Conservation (phyloP, 345 rosid species). For the Brassica nigra region DNA sequence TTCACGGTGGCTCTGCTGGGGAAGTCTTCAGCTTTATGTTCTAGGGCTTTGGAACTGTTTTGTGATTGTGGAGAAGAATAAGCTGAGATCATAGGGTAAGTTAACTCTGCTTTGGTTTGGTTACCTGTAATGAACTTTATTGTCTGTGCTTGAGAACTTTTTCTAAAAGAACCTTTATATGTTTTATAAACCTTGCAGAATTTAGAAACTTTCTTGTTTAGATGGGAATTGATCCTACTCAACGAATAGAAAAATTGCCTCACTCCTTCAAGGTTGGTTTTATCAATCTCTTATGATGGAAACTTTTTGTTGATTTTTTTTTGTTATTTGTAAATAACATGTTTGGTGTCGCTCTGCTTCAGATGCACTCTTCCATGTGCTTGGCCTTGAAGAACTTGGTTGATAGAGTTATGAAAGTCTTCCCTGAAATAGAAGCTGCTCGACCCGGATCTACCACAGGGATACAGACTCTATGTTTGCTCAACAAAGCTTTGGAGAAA, state of each 20-base stretch:
- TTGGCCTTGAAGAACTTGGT: not conserved
- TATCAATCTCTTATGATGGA: not conserved
- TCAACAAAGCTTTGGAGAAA: not conserved
- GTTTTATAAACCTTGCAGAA: not conserved
- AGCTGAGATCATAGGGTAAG: not conserved
- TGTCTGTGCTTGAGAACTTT: not conserved
- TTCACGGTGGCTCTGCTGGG: not conserved
- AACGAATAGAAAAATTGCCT: not conserved
- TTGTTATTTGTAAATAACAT: not conserved
- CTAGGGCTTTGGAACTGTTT: not conserved
- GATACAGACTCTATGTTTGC: not conserved
- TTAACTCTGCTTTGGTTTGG: not conserved
- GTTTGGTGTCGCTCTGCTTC: not conserved
- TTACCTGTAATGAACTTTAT: not conserved
- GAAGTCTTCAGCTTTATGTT: not conserved
- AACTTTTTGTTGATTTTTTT: not conserved
- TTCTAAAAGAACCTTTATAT: not conserved
- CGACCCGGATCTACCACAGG: not conserved
- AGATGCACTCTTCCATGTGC: not conserved
- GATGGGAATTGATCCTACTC: not conserved
- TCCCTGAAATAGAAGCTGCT: not conserved
- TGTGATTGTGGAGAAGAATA: not conserved
- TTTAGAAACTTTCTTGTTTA: conserved; percentile 1
- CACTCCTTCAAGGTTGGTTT: not conserved
- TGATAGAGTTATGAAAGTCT: not conserved